Base-by-base conservation (phyloP, 1,139 yeast genomes). In the Arxiozyma slooffiae region DNA sequence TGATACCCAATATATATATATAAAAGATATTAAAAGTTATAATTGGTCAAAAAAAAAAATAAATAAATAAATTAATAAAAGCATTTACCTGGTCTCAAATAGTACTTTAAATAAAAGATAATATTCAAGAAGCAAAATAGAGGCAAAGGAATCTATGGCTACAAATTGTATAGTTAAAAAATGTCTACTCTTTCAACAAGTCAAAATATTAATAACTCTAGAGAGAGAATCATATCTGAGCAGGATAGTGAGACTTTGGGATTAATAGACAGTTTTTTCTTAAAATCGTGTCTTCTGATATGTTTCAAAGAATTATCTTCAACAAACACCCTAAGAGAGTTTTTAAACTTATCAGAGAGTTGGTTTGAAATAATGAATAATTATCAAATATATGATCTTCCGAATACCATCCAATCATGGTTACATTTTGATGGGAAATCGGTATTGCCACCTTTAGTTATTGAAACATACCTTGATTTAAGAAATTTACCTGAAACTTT, bases 381-480 rank as follows among this genome's bases (percentile, higher is more conserved):
- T 16, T 37, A 41, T 11, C 38, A 46, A 8, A 53, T 46, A 1
- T 52, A 57, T 20, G 53, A 50, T 16, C 44, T 57, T 24, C 59
- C 63, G 9, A 54, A 56, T 7, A 48, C 53, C 16, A 57, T 64
- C 17, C 51, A 57, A 20, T 44, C 56, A 23, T 67, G 70, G 70
- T 53, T 57, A 8, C 48, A 57, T 36, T 60, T 57, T 23, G 62
- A 64, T 47, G 62, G 64, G 6, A 47, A 48, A n/a, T 52, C 46
- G 7, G 55, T 62, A 3, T 66, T 82, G 22, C 89, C 95, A 2
- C 95, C 96, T 1, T 74, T 92, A 68, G 86, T 90, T 24, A 76
- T 92, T 38, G 98, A 92, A 64, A 83, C 94, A 0, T 85, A 76
- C 57, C 72, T 92, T 50, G 96, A 90, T 65, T 71, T 89, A 50